Base-by-base conservation (phyloP, 768 basidiomycete species). In the Nidularia pulvinata region DNA sequence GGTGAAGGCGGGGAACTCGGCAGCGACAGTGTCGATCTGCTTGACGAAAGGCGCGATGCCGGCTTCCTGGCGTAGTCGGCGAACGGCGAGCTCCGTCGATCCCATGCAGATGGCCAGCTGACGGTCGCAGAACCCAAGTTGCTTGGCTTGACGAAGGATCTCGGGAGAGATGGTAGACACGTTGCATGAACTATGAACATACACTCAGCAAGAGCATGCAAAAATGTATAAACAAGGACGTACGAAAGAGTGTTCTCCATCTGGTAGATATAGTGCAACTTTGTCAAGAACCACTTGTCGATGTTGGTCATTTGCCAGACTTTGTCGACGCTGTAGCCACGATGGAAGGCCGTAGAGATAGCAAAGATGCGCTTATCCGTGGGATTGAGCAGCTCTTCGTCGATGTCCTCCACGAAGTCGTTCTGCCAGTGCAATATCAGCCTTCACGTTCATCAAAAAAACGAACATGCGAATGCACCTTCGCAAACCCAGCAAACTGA, bases 21-120 rank as follows among this genome's bases (percentile, higher is more conserved):
- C 96, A 9, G 97, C 97, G 52, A 98, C 95, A 0, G 97, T 98
- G 63, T 99, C 97, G 68, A 98, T 99, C 67, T 98, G 96, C 78
- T 98, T 98, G 72, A 97, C 91, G 68, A 93, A 96, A 0, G 95
- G 95, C 10, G 79, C 78, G 61, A 98, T 89, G 34, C 81, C 83
- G 46, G 73, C 70, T 69, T 98, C 96, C 65, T 93, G 88, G 52
- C 96, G 90, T 49, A 95, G 78, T 42, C 89, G 83, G 54, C 96
- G 92, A 33, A 98, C 87, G 43, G 95, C 95, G 42, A 98, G 85
- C 69, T 96, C 96, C 11, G 91, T 97, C 6, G 95, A 94, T 32
- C 87, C 84, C 64, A 98, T 78, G 68, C 86, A 89, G 35, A 61
- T 72, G 14, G 95, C 94, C 44, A 98, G 77, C 65, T 97, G 89